Evolutionary conservation across 2,329 filamentous ascomycete species (phyloP), one percentile per base, ranked within the genome.

Genomic region (Samsoniella hepiali): DNA sequence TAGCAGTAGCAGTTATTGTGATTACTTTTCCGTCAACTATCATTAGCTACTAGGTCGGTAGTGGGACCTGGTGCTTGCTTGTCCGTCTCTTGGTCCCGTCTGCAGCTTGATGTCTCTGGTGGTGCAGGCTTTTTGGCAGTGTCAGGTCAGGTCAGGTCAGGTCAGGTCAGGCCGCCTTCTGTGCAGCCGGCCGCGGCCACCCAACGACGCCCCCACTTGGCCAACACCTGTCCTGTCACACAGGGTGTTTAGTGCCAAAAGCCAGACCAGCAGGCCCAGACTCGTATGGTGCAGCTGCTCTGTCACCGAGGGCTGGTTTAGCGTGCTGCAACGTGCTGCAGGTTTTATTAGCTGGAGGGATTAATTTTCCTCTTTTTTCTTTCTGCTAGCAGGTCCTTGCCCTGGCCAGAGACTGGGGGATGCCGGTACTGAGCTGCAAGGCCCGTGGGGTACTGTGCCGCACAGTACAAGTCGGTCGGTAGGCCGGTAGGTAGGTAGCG

Each of bases 321-420:
- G 53, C 38, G 22, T 32, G 54, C 54, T 56, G 54, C 54, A 56
- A 44, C 27, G 15, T 31, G 54, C 54, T 56, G 54, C 54, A 56
- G 54, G 22, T 56, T 56, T 42, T 44, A 56, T 44, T 42, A 32
- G 31, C 50, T 36, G 31, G 38, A 40, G 38, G 38, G 38, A 40
- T 40, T 40, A 40, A 15, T 40, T 40, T 40, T 40, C 9, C 3
- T 40, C 15, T 40, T 13, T 13, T 15, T 40, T 11, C 4, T 40
- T 40, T 50, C 27, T 29, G 32, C 15, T 36, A 22, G 10, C 9
- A 5, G 11, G 9, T 27, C 11, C 6, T 36, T 36, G 8, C 17
- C 10, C 27, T n/a, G 9, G 36, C 8, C 31, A 27, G 27, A 32
- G 27, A 40, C 27, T 29, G 51, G 51, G 51, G 22, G 32, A 34